Base-by-base conservation (phyloP, 2,329 filamentous ascomycete genomes). In the Hysterium pulicare region DNA sequence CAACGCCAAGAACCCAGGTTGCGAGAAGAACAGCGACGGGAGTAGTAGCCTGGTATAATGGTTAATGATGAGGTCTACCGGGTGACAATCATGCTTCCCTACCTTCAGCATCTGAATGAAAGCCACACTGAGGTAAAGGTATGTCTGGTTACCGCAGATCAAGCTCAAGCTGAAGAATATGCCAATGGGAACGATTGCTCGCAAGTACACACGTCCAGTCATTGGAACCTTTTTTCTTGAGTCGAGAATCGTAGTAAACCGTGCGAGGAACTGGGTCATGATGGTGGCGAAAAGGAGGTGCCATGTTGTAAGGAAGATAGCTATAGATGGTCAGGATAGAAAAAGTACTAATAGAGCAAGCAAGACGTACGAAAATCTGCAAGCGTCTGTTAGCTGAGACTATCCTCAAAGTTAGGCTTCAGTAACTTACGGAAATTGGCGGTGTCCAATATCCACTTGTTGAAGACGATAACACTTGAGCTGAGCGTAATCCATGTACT, bases 91-190 rank as follows among this genome's bases (percentile, higher is more conserved):
- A n/a, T 13, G 5, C 26, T 28, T n/a, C 3, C 13, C 55, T 55
- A 89, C 86, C 86, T 97, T 97, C 69, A 97, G 83, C 91, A 97
- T 97, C 77, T 97, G 91, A 62, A 97, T 97, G 70, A 97, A 97
- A 47, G 91, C 87, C 45, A 97, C 91, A 54, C 86, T 93, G 48
- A 97, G 81, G 71, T 96, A 95, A 42, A 96, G 81, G 67, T 97
- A 97, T 57, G 91, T 90, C 71, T 95, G 72, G 75, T 97, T 97
- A 64, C 90, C 90, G 71, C 90, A 96, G 66, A 97, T 96, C 75
- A 97, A 79, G 71, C 86, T 93, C 75, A 96, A 75, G 66, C 87
- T 93, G 82, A 96, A 97, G 75, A 95, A 94, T 65, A 95, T 71
- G 54, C 91, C 91, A 60, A 97, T 96, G 43, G 91, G 91, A 28